Conservation (phyloP, 768 basidiomycete genomes). For the Mycena sanguinolenta region DNA sequence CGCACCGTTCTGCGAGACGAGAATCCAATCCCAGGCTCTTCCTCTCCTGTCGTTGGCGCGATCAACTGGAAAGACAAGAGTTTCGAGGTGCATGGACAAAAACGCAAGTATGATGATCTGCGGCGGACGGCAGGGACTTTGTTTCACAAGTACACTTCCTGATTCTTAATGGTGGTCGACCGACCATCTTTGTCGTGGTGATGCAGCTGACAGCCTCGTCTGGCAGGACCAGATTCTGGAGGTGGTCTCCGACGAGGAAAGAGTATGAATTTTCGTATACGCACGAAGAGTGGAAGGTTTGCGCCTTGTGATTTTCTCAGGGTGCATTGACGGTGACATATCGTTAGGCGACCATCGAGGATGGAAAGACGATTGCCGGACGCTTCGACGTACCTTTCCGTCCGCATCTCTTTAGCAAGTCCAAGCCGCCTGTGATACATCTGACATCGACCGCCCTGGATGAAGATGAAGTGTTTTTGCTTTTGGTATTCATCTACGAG, state of each 20-base stretch:
- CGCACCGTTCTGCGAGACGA: conserved; percentile 61
- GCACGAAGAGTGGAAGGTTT: conserved; percentile 62
- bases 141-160: conserved; percentile 40
- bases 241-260: conserved; percentile 56
- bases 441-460: conserved; percentile 54
- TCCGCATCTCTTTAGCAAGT: conserved; percentile 61
- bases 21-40: conserved; percentile 54
- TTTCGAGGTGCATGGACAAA: conserved; percentile 60
- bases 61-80: conserved; percentile 65
- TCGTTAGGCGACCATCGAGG: conserved; percentile 37
- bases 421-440: conserved; percentile 53
- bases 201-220: background rate
- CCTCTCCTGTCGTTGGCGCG: conserved; percentile 51
- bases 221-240: conserved; percentile 57
- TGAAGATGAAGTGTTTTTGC: conserved; percentile 54
- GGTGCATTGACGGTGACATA: background rate
- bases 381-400: conserved; percentile 59
- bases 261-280: conserved; percentile 59
- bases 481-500: conserved; percentile 52
- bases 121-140: conserved; percentile 53
- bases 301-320: conserved; percentile 16
- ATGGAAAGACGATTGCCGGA: conserved; percentile 38
- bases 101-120: conserved; percentile 54
- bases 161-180: background rate
- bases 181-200: background rate